These are phyloP conservation scores for Teratosphaeria destructans DNA, from an alignment of 2,329 filamentous ascomycete species.

Conservation along the genomic window DNA sequence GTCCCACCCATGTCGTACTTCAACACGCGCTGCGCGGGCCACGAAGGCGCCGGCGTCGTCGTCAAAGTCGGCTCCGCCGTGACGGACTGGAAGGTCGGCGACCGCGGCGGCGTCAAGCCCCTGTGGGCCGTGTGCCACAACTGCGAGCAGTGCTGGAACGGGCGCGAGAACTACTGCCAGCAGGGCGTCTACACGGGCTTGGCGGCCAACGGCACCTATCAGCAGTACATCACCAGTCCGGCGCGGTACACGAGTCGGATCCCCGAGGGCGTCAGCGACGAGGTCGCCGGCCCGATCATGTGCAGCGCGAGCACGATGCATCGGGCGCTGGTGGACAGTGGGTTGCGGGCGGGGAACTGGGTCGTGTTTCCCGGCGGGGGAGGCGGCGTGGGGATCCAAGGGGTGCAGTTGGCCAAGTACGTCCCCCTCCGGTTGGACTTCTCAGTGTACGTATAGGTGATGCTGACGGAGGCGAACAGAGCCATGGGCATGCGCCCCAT, in stretches of 20 bases:
- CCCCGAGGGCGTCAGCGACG: conserved; percentile 45
- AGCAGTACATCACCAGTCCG: conserved; percentile 49
- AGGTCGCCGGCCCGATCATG: conserved; percentile 51
- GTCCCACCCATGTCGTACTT: conserved; percentile 35
- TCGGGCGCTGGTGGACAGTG: conserved; percentile 43
- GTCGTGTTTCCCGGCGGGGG: conserved; percentile 46
- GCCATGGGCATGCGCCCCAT: conserved; percentile 49
- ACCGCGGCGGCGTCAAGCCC: conserved; percentile 42
- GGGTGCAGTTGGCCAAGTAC: conserved; percentile 41
- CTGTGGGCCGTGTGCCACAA: conserved; percentile 42
- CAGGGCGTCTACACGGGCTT: conserved; percentile 39
- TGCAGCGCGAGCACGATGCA: conserved; percentile 50
- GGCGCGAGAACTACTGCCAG: conserved; percentile 44
- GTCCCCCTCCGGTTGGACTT: not conserved
- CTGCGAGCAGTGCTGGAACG: conserved; percentile 40
- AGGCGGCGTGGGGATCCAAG: conserved; percentile 48
- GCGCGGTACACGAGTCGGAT: conserved; percentile 46
- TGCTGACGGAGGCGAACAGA: conserved; percentile 5
- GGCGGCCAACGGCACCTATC: conserved; percentile 40
- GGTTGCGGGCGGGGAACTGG: conserved; percentile 43
- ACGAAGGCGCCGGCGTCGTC: conserved; percentile 49
- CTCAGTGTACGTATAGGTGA: not conserved
- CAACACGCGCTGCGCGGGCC: conserved; percentile 24
- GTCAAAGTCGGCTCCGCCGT: conserved; percentile 46
- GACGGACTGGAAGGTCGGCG: conserved; percentile 43